phyloP scores from a whole-genome alignment of 768 basidiomycete species.

The Aureoboletus auriporus region DNA sequence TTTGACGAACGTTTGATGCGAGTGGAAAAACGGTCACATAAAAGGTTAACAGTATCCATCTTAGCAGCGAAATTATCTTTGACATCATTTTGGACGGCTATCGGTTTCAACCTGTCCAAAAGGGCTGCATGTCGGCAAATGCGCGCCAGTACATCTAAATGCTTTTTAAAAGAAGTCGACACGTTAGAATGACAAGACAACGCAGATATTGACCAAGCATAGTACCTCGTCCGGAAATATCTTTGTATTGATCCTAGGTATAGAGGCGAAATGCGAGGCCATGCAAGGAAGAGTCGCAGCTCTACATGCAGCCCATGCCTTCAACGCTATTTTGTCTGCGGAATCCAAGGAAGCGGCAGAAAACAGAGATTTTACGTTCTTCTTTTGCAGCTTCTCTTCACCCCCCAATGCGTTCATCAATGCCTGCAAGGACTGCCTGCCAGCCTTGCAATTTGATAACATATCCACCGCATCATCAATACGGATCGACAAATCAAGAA shows the following conservation, averaged over 20 bases:
- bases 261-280: slow-evolving; percentile 8
- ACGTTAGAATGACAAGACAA: not conserved
- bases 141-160: slow-evolving; percentile 43
- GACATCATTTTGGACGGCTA: slow-evolving; percentile 40
- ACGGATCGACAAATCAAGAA: slow-evolving; percentile 34
- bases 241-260: slow-evolving; percentile 21
- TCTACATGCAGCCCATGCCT: slow-evolving; percentile 44
- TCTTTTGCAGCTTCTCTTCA: slow-evolving; percentile 24
- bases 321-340: slow-evolving; percentile 27
- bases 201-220: not conserved
- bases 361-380: slow-evolving; percentile 29
- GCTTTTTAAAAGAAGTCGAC: slow-evolving; percentile 24
- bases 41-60: slow-evolving; percentile 31
- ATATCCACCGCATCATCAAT: slow-evolving; percentile 39
- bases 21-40: slow-evolving; percentile 41
- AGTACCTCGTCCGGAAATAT: slow-evolving; percentile 31
- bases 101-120: slow-evolving; percentile 47
- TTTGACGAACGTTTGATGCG: slow-evolving; percentile 34
- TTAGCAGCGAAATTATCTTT: slow-evolving; percentile 20
- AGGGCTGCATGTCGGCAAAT: slow-evolving; percentile 42
- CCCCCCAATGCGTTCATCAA: slow-evolving; percentile 38
- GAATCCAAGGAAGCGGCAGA: slow-evolving; percentile 8
- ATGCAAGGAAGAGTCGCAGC: slow-evolving; percentile 28
- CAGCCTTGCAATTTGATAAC: slow-evolving; percentile 27
- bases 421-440: slow-evolving; percentile 33